Percentiles rank a stretch among this genome's conserved stretches.
Evolutionary conservation across 2,329 filamentous ascomycete species (phyloP).

Genomic region (Magnaporthiopsis incrustans): DNA sequence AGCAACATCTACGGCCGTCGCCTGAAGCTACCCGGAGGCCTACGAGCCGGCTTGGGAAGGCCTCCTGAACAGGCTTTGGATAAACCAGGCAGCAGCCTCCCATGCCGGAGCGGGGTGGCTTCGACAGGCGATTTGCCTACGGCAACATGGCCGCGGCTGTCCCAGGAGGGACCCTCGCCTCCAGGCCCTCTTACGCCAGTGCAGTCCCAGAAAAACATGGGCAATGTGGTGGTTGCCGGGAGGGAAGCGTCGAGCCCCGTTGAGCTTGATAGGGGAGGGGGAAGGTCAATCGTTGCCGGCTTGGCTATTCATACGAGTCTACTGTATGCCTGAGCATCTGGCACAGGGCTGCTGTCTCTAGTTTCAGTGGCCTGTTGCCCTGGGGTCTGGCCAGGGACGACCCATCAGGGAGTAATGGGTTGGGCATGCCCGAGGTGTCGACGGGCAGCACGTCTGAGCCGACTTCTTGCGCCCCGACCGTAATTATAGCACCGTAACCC

Average conservation of each 20-base stretch:
- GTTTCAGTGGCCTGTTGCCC: slow-evolving; percentile 14
- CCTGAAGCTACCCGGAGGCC: not conserved
- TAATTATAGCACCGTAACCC: slow-evolving; percentile 66
- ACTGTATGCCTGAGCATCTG: slow-evolving; percentile 36
- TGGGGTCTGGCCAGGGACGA: not conserved
- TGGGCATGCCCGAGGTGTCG: slow-evolving; percentile 23
- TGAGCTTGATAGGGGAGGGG: not conserved
- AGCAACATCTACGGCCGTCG: not conserved
- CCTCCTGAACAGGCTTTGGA: not conserved
- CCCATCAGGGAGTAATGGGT: not conserved
- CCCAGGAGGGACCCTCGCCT: not conserved
- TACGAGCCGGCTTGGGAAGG: not conserved
- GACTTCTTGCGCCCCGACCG: slow-evolving; percentile 61
- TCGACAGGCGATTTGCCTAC: not conserved
- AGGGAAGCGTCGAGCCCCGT: not conserved
- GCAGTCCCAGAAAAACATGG: not conserved
- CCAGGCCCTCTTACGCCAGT: not conserved
- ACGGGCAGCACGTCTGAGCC: slow-evolving; percentile 47
- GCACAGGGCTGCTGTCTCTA: slow-evolving; percentile 37
- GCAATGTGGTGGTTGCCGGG: not conserved
- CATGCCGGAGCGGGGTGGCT: not conserved
- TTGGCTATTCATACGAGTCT: slow-evolving; percentile 36
- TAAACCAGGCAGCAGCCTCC: not conserved
- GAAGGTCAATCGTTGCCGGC: not conserved
- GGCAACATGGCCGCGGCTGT: not conserved